Evolutionary conservation across 331 rosid genomes (phyloP), one percentile per base, ranked within the genome.

Genomic region (Acacia pycnantha): DNA sequence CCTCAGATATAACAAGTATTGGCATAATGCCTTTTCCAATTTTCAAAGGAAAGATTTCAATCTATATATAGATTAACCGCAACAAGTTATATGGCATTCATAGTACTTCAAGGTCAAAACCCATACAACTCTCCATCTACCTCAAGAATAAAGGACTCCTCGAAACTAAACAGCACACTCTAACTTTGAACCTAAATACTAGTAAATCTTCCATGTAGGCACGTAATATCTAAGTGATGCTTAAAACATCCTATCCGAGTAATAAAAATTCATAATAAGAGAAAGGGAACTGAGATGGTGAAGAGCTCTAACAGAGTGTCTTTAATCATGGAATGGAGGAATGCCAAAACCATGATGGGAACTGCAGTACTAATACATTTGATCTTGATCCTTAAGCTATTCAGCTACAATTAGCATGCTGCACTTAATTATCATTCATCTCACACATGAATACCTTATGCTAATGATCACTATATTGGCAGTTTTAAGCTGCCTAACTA

Each of bases 341-440:
- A 56, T 31, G 27, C 62, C 69, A 18, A 46, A 77, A 76, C n/a
- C 70, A 13, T 61, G 41, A 13, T 44, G 56, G 33, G 46, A 65
- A 69, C 19, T 56, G 62, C 81, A 51, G 19, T 18, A 10, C 48
- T 51, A 44, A 69, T 21, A 58, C 66, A 62, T 71, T 61, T 51
- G 76, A 74, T 3, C 15, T 58, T 47, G 47, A 59, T 66, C 66
- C 77, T 61, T 22, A 15, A 66, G 47, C 73, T 43, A 79, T 79
- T 73, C 14, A 79, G 73, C 81, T 56, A 22, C 24, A 53, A 73
- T 11, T 50, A 14, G 44, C 84, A 48, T 73, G 68, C 69, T 53
- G 41, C 50, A 61, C 35, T 21, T 26, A 70, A 78, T 13, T 48
- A 73, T 54, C 68, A 66, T 67, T 47, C 37, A 67, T 80, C 21